Percentiles rank a stretch among this genome's conserved stretches.
These are phyloP conservation scores for Apophysomyces ossiformis DNA, from an alignment of 371 early-diverging fungal species.

Conservation along the genomic window DNA sequence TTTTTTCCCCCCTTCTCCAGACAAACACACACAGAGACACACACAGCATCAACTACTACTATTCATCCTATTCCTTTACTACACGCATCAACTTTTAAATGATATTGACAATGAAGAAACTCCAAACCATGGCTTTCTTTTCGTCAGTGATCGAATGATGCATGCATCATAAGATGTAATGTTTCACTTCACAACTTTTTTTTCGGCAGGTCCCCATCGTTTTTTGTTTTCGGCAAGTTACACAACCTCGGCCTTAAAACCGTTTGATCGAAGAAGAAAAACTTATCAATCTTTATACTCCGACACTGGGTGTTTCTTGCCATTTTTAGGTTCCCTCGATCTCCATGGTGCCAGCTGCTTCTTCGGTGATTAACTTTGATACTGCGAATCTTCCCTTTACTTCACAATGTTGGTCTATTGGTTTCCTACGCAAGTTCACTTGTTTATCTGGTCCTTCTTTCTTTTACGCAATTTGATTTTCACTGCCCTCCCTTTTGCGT, in stretches of 20 bases:
- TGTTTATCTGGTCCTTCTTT: too few relatives aligned
- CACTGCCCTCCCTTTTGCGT: too few relatives aligned
- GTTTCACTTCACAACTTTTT: background rate
- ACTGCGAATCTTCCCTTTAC: background rate
- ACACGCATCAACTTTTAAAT: slow-evolving; percentile 3
- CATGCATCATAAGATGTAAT: slow-evolving; percentile 4
- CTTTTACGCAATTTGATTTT: too few relatives aligned
- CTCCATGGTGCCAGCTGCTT: too few relatives aligned
- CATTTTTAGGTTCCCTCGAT: background rate
- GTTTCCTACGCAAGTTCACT: too few relatives aligned
- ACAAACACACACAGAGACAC: too few relatives aligned
- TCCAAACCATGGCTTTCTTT: slow-evolving; percentile 5
- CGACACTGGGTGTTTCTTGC: background rate
- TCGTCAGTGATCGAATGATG: slow-evolving; percentile 6
- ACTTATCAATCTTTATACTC: background rate
- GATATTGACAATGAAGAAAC: slow-evolving; percentile 6
- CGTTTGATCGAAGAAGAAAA: background rate
- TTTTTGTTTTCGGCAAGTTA: slow-evolving; percentile 6
- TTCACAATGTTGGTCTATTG: background rate
- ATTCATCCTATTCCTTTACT: background rate
- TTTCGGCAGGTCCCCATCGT: slow-evolving; percentile 5
- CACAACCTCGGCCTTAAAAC: background rate
- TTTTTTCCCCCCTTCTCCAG: background rate
- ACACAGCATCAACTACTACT: background rate
- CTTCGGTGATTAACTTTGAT: too few relatives aligned